Percentiles rank a stretch among this genome's conserved stretches.
Evolutionary conservation across 345 rosid species (phyloP).

Genomic region (Eucalyptus rudis): DNA sequence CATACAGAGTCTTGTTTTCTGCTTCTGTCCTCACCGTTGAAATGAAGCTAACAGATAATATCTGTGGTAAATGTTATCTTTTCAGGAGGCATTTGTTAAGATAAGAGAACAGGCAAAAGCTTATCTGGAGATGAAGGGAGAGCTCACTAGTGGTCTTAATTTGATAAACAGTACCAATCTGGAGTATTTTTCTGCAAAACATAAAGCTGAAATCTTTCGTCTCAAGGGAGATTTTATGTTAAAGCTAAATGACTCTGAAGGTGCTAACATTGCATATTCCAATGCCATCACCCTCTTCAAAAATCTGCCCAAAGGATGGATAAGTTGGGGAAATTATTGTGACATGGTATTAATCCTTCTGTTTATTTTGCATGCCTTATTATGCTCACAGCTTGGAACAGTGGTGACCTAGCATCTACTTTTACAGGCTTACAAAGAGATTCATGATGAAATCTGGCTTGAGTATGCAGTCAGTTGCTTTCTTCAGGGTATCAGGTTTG

Average conservation of each 20-base stretch:
- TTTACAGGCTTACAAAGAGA: constrained; percentile 73
- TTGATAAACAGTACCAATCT: constrained; percentile 84
- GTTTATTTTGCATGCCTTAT: not conserved
- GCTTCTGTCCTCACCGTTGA: not conserved
- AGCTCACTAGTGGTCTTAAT: constrained; percentile 77
- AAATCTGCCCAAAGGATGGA: constrained; percentile 96
- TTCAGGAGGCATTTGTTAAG: constrained; percentile 95
- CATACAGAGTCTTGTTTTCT: not conserved
- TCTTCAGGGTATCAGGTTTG: constrained; percentile 97
- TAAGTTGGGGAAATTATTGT: constrained; percentile 99
- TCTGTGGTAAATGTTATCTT: not conserved
- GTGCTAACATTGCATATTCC: constrained; percentile 77
- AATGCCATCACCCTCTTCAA: constrained; percentile 79
- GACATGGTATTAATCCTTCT: constrained; percentile 56
- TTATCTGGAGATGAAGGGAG: constrained; percentile 86
- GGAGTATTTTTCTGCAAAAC: constrained; percentile 82
- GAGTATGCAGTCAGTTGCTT: constrained; percentile 97
- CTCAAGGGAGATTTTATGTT: constrained; percentile 77
- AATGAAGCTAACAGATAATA: not conserved
- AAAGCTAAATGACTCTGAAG: constrained; percentile 70
- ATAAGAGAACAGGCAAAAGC: constrained; percentile 98
- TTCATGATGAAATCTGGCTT: constrained; percentile 87
- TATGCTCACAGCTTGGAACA: not conserved
- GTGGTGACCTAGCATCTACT: not conserved
- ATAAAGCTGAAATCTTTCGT: constrained; percentile 83